Conservation (phyloP, 2,329 filamentous ascomycete genomes). For the Phyllosticta paracitricarpa region DNA sequence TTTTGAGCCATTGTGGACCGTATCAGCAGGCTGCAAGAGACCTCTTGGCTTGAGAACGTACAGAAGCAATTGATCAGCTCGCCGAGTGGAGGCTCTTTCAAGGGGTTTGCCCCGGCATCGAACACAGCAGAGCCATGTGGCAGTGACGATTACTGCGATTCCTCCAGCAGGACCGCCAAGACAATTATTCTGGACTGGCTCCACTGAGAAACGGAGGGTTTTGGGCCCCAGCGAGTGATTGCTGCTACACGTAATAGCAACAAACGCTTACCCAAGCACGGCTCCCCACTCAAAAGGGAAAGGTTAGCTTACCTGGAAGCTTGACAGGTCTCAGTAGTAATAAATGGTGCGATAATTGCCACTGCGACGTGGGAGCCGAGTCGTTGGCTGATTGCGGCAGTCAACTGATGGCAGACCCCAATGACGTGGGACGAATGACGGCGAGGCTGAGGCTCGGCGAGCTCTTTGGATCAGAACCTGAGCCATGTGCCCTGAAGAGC, state of each 20-base stretch:
- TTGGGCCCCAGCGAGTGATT: neutral
- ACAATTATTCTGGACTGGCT: neutral
- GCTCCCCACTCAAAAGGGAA: constrained; percentile 3
- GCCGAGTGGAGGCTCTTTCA: neutral
- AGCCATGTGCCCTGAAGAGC: neutral
- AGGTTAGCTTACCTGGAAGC: neutral
- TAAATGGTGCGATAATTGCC: neutral
- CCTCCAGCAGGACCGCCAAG: constrained; percentile 8
- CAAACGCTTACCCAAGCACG: constrained; percentile 8
- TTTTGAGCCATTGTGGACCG: constrained; percentile 9
- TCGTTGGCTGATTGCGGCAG: neutral
- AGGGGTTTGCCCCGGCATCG: neutral
- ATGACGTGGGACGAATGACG: neutral
- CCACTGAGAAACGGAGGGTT: neutral
- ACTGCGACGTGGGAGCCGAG: neutral
- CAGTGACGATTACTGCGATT: constrained; percentile 4
- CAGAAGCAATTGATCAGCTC: neutral
- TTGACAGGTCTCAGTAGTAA: neutral
- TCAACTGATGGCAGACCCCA: neutral
- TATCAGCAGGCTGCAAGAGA: neutral
- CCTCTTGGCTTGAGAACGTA: neutral
- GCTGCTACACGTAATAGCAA: neutral
- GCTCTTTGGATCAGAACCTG: neutral
- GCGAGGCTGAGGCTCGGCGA: neutral
- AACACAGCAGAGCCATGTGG: constrained; percentile 8